Base-by-base conservation (phyloP, 495 filamentous ascomycete genomes). In the Aspergillus baeticus region DNA sequence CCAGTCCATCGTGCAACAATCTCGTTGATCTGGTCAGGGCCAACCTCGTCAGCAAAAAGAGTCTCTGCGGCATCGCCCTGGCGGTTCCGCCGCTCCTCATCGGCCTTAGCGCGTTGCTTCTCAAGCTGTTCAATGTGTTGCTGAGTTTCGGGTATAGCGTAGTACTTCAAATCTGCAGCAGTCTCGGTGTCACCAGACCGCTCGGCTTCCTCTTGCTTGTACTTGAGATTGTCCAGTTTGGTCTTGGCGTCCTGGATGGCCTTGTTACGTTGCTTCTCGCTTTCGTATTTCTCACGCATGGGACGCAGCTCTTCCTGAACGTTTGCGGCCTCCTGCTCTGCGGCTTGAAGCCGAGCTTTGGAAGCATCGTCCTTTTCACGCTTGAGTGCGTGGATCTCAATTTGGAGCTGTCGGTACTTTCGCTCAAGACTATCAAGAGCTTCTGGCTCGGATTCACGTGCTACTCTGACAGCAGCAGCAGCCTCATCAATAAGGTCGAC, bases 1-100 rank as follows among this genome's bases (percentile, higher is more conserved):
- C 94, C 94, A 10, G 95, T 98, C 91, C 91, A 96, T 21, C 90
- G 84, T 34, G 87, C 89, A 31, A 98, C 94, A 51, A 98, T 98
- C 68, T 98, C 94, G 72, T 98, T 98, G 81, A 98, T 98, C 68
- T 98, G 93, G 51, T 98, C 94, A 4, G 94, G 91, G 11, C 95
- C 95, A 51, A 98, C 94, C 6, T 94, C 80, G 69, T 98, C 94
- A 10, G 92, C 91, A 37, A 96, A 78, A 63, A 98, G 81, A 15
- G 82, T 70, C 50, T 84, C 81, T 41, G 84, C 86, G 5, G 71
- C 69, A 31, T 80, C 78, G 33, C 80, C 84, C 0, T 69, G 62
- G 10, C 74, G 80, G 14, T 79, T 79, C 60, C 80, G 87, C 11
- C 88, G 78, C 35, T 93, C 87, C 10, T 83, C 83, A 72, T 98